phyloP scores from a whole-genome alignment of 192 early-diverging fungal genomes.

The Coemansia sp. region DNA sequence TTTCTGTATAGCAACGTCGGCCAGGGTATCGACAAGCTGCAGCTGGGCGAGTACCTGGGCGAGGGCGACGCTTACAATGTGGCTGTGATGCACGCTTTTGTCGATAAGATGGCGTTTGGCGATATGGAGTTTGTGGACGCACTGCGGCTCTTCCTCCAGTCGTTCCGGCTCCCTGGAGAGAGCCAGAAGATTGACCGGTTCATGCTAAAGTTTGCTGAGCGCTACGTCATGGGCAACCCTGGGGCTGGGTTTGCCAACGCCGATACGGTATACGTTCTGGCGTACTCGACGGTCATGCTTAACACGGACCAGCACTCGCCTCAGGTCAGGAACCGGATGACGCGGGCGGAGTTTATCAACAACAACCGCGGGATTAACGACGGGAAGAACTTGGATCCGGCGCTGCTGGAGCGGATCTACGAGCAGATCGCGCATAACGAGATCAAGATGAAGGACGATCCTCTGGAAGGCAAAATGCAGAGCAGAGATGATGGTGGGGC shows the following conservation, averaged over 20 bases:
- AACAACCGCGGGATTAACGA: slow-evolving; percentile 96
- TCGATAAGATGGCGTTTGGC: slow-evolving; percentile 86
- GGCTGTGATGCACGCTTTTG: slow-evolving; percentile 96
- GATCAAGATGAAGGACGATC: slow-evolving; percentile 94
- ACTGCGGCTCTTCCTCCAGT: slow-evolving; percentile 81
- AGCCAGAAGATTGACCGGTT: slow-evolving; percentile 96
- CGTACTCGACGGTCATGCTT: slow-evolving; percentile 92
- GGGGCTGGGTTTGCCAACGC: slow-evolving; percentile 80
- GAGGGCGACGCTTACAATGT: slow-evolving; percentile 93
- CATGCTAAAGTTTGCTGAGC: slow-evolving; percentile 97
- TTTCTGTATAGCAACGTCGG: slow-evolving; percentile 68
- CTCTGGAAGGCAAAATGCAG: slow-evolving; percentile 36
- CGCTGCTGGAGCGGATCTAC: slow-evolving; percentile 75
- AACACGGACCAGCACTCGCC: slow-evolving; percentile 93
- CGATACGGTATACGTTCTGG: slow-evolving; percentile 91
- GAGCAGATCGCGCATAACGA: slow-evolving; percentile 83
- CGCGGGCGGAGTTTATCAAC: slow-evolving; percentile 80
- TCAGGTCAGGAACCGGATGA: slow-evolving; percentile 87
- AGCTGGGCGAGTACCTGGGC: slow-evolving; percentile 92
- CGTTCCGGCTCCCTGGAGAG: slow-evolving; percentile 92
- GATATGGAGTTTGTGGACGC: slow-evolving; percentile 78
- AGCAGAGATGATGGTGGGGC: slow-evolving; percentile 48
- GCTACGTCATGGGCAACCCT: slow-evolving; percentile 85
- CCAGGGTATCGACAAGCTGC: slow-evolving; percentile 84
- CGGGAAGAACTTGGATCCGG: slow-evolving; percentile 74